Percentiles rank a stretch among this genome's conserved stretches.
Evolutionary conservation across 129 eudicot genomes (phyloP).

Genomic region (Flaveria trinervia): DNA sequence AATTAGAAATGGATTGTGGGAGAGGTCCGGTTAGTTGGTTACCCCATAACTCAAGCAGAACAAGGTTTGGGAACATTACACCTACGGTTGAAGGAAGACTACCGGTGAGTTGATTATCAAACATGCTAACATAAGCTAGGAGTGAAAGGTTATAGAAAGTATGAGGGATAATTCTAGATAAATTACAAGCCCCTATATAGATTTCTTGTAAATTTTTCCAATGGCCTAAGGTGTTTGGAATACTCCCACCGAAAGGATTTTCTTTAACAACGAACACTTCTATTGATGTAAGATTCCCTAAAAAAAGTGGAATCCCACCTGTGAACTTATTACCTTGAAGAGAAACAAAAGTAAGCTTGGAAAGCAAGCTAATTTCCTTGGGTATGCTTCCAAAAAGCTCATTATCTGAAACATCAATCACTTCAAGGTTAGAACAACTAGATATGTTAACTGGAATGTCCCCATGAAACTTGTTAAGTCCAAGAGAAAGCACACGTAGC

Average conservation of each 20-base stretch:
- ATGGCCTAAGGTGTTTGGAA: background rate
- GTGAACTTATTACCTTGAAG: background rate
- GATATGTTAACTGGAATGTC: background rate
- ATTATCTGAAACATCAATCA: background rate
- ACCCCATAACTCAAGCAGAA: background rate
- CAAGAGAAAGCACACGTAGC: background rate
- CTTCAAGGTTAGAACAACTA: conserved; percentile 2
- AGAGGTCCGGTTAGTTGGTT: background rate
- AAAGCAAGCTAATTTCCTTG: background rate
- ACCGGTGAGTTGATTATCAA: background rate
- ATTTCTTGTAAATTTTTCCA: background rate
- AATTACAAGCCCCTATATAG: background rate
- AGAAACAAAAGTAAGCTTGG: background rate
- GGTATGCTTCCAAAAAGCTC: conserved; percentile 1
- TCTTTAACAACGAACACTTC: background rate
- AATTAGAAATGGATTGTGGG: background rate
- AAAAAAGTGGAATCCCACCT: background rate
- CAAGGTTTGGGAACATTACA: background rate
- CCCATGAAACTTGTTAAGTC: background rate
- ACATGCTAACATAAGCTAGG: background rate
- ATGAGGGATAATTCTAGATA: background rate
- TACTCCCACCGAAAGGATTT: conserved; percentile 6
- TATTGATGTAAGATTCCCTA: conserved; percentile 1
- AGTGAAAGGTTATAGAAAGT: background rate
- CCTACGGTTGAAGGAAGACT: background rate